Evolutionary conservation across 768 basidiomycete species (phyloP).

Genomic region (Pholiota microspora): DNA sequence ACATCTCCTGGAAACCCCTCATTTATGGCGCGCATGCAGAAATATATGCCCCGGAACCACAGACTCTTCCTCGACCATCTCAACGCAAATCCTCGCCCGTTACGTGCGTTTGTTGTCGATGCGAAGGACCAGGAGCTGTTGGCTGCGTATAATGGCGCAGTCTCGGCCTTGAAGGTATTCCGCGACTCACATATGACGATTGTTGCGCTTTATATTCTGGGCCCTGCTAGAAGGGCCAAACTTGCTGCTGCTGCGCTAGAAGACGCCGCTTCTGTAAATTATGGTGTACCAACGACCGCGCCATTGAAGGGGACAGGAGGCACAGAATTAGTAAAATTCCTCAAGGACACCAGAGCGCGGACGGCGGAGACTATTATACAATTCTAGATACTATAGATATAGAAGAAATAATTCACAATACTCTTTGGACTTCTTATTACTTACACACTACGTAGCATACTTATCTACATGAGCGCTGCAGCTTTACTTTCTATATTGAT

Average conservation of each 20-base stretch:
- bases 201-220: conserved; percentile 74
- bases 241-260: conserved; percentile 15
- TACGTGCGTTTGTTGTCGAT: conserved; percentile 54
- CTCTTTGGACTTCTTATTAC: no score
- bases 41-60: conserved; percentile 85
- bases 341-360: conserved; percentile 72
- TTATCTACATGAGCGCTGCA: no score
- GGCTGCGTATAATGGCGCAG: conserved; percentile 65
- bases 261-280: background rate
- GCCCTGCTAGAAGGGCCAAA: conserved; percentile 52
- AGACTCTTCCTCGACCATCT: conserved; percentile 75
- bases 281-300: conserved; percentile 18
- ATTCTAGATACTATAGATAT: background rate
- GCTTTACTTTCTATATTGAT: no score
- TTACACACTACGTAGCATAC: no score
- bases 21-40: conserved; percentile 74
- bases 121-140: conserved; percentile 33
- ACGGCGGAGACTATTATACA: conserved; percentile 46
- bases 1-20: conserved; percentile 30
- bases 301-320: conserved; percentile 76
- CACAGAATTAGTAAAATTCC: conserved; percentile 71
- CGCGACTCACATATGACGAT: conserved; percentile 80
- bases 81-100: conserved; percentile 52
- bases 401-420: no score
- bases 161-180: conserved; percentile 68